A percentile compares a stretch with the other conserved stretches of the same genome.
These are phyloP conservation scores for Sporothrix inflata DNA, from an alignment of 2,329 filamentous ascomycete species.

Conservation along the genomic window DNA sequence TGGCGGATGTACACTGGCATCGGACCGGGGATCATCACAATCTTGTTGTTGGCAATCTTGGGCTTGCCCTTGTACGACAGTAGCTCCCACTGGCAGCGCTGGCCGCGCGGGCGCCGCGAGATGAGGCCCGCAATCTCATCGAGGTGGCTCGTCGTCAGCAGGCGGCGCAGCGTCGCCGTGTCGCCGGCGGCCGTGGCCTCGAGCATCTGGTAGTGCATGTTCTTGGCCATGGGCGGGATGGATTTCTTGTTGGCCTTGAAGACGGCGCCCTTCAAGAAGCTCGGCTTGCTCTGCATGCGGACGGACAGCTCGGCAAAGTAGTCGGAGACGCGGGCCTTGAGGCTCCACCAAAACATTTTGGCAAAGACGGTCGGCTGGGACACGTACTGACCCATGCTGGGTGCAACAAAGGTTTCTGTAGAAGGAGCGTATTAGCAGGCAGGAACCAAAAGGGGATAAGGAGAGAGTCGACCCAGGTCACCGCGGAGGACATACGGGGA, in stretches of 20 bases:
- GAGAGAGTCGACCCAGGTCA: not conserved
- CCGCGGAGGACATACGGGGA: constrained; percentile 26
- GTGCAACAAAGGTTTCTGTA: constrained; percentile 54
- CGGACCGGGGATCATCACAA: constrained; percentile 51
- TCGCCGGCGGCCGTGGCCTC: constrained; percentile 64
- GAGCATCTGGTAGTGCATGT: constrained; percentile 64
- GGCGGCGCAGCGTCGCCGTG: constrained; percentile 50
- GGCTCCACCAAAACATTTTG: constrained; percentile 45
- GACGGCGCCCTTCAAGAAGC: constrained; percentile 46
- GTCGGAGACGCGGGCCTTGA: constrained; percentile 45
- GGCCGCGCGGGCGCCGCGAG: constrained; percentile 51
- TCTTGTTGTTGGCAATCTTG: constrained; percentile 59
- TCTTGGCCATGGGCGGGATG: constrained; percentile 58
- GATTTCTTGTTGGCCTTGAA: constrained; percentile 49
- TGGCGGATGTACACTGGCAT: constrained; percentile 46
- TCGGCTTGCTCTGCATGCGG: constrained; percentile 52
- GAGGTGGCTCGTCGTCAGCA: constrained; percentile 58
- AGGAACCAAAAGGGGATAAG: not conserved
- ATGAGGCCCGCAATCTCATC: constrained; percentile 58
- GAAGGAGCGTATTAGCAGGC: not conserved
- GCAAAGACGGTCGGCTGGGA: constrained; percentile 38
- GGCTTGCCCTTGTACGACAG: constrained; percentile 54
- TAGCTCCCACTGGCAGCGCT: constrained; percentile 58
- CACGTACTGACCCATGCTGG: constrained; percentile 46
- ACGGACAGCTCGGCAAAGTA: constrained; percentile 45